phyloP scores from a whole-genome alignment of 2,329 filamentous ascomycete species.

The Trichoderma atroviride region DNA sequence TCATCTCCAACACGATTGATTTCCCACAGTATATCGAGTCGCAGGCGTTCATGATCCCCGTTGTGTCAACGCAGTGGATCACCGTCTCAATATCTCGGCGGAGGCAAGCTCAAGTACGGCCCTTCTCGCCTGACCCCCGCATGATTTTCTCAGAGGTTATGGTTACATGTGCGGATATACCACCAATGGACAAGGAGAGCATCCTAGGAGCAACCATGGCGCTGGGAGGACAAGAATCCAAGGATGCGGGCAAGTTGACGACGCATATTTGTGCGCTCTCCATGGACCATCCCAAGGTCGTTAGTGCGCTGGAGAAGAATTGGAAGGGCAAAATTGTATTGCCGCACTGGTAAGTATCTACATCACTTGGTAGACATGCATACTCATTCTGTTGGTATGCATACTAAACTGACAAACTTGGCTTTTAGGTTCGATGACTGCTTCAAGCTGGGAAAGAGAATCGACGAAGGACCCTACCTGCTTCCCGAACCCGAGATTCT shows the following conservation, averaged over 20 bases:
- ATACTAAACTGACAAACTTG: constrained; percentile 8
- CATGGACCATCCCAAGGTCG: constrained; percentile 72
- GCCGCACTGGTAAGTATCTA: constrained; percentile 75
- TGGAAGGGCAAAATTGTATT: constrained; percentile 81
- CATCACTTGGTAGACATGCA: not conserved
- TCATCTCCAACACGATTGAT: constrained; percentile 75
- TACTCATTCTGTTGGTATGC: not conserved
- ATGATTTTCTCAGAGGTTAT: constrained; percentile 87
- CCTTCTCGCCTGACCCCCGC: constrained; percentile 86
- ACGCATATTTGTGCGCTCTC: constrained; percentile 88
- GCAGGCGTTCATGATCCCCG: constrained; percentile 75
- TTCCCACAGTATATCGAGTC: constrained; percentile 84
- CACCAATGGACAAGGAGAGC: constrained; percentile 83
- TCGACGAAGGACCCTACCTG: constrained; percentile 83
- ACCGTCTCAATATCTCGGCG: constrained; percentile 67
- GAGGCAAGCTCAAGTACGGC: constrained; percentile 75
- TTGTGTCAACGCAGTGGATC: constrained; percentile 84
- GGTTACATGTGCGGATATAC: constrained; percentile 81
- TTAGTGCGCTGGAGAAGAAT: constrained; percentile 63
- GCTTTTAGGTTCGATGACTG: constrained; percentile 89
- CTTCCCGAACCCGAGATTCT: constrained; percentile 86
- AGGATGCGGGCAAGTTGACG: constrained; percentile 69
- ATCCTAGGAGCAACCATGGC: constrained; percentile 89
- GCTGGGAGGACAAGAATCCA: constrained; percentile 80
- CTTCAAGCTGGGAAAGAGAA: constrained; percentile 86